Base-by-base conservation (phyloP, 2,329 filamentous ascomycete species). In the Rhynchosporium graminicola region DNA sequence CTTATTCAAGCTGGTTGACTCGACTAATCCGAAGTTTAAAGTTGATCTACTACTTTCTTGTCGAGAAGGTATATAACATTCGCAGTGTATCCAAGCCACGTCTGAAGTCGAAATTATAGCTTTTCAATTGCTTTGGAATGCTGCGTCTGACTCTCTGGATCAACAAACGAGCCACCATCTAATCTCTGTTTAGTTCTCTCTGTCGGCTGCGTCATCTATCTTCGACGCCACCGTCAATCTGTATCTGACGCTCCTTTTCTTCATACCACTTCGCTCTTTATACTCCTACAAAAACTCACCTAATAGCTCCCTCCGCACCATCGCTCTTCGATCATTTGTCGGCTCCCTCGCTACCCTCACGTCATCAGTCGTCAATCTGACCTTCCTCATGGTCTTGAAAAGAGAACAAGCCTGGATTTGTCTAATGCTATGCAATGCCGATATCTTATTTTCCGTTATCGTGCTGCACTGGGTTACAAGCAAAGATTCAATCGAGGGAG, bases 371-470 rank as follows among this genome's bases (percentile, higher is more conserved):
- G 84, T 82, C 5, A 88, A 88, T 70, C 73, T 88, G 3, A 80
- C 81, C 2, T 79, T 87, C 0, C 75, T 87, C 2, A 82, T 86
- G 78, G 77, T 79, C 3, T 78, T 87, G 2, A 73, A 83, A 33
- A 85, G 85, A 29, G 85, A 87, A 71, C 84, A 82, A 3, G 84
- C 82, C 5, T 88, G 85, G 85, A 79, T 88, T 3, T 88, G 85
- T 67, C 77, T 88, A 13, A 84, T 86, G 76, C 84, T 83, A 69
- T 88, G 86, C 70, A 87, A 87, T 68, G 80, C 80, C 63, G 85
- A 88, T 45, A 83, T 86, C 20, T 77, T 86, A 42, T 85, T 87
- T 72, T 85, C 82, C 9, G 80, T 82, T 12, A 65, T 84, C 7
- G 80, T 87, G 26, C 79, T 87, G 55, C 84, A 87, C 65, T 87